phyloP scores from a whole-genome alignment of 2,329 filamentous ascomycete species.

The Zelopaecilomyces penicillatus region DNA sequence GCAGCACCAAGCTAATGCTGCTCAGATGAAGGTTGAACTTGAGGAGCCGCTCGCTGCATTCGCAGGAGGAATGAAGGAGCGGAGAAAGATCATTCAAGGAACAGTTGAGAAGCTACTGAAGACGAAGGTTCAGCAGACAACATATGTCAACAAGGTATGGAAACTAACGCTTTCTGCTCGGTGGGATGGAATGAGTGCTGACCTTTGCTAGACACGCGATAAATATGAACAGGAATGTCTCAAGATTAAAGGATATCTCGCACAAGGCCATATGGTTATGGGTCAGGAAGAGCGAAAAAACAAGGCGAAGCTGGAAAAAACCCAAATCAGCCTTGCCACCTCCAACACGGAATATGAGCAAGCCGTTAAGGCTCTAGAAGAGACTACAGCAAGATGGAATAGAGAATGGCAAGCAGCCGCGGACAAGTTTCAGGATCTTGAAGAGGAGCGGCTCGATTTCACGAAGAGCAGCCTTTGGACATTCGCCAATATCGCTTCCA shows the following conservation, averaged over 20 bases:
- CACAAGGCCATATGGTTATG: conserved; percentile 99
- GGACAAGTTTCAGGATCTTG: conserved; percentile 97
- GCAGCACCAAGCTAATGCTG: conserved; percentile 79
- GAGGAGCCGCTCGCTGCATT: conserved; percentile 92
- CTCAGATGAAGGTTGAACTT: conserved; percentile 91
- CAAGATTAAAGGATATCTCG: conserved; percentile 96
- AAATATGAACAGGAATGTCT: conserved; percentile 96
- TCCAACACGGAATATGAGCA: conserved; percentile 91
- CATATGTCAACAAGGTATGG: conserved; percentile 78
- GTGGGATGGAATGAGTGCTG: not conserved
- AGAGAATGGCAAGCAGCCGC: conserved; percentile 96
- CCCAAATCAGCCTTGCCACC: conserved; percentile 85
- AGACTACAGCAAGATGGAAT: conserved; percentile 94
- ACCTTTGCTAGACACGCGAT: conserved; percentile 60
- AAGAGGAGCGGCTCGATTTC: conserved; percentile 94
- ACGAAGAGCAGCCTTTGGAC: conserved; percentile 97
- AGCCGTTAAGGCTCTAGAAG: conserved; percentile 86
- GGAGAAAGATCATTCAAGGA: conserved; percentile 90
- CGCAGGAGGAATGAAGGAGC: conserved; percentile 89
- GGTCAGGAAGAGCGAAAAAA: conserved; percentile 98
- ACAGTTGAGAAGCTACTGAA: conserved; percentile 93
- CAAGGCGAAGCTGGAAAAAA: conserved; percentile 97
- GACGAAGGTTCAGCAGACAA: conserved; percentile 84
- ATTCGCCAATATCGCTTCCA: conserved; percentile 94
- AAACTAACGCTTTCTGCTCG: not conserved